Evolutionary conservation across 768 basidiomycete species (phyloP).

Genomic region (Calocybe gangraenosa): DNA sequence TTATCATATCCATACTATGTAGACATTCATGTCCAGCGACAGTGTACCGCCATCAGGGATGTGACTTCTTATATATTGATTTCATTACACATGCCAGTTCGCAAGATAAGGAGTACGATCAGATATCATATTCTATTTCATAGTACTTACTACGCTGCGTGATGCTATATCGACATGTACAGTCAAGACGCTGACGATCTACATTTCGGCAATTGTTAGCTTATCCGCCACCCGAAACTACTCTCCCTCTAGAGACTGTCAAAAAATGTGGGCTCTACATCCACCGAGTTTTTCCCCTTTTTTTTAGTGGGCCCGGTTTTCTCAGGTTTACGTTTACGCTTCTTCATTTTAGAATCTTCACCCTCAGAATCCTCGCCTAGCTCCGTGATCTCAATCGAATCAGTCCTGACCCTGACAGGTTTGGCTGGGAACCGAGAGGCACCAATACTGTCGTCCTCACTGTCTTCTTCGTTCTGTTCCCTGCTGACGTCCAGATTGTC

Average conservation of each 20-base stretch:
- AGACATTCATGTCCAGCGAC: not conserved
- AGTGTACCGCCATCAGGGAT: not conserved
- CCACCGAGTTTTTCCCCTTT: conserved; percentile 58
- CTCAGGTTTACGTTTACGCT: conserved; percentile 55
- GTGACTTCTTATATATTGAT: not conserved
- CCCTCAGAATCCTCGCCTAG: conserved; percentile 21
- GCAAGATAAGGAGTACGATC: no score
- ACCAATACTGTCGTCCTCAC: conserved; percentile 23
- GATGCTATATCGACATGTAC: no score
- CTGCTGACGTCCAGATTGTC: conserved; percentile 1
- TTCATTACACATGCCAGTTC: no score
- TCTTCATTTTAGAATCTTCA: conserved; percentile 31
- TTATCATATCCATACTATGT: not conserved
- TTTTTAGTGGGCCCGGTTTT: conserved; percentile 45
- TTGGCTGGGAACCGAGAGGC: conserved; percentile 20
- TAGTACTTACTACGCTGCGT: no score
- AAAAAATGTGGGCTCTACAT: conserved; percentile 62
- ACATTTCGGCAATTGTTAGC: no score
- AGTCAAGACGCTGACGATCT: no score
- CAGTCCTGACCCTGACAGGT: conserved; percentile 20
- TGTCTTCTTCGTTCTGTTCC: conserved; percentile 31
- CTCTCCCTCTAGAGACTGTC: conserved; percentile 44
- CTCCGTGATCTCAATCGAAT: conserved; percentile 3
- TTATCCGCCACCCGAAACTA: no score
- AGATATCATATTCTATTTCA: no score